A percentile compares a stretch with the other conserved stretches of the same genome.
Evolutionary conservation across 2,329 filamentous ascomycete species (phyloP).

Genomic region (Teratosphaeria destructans): DNA sequence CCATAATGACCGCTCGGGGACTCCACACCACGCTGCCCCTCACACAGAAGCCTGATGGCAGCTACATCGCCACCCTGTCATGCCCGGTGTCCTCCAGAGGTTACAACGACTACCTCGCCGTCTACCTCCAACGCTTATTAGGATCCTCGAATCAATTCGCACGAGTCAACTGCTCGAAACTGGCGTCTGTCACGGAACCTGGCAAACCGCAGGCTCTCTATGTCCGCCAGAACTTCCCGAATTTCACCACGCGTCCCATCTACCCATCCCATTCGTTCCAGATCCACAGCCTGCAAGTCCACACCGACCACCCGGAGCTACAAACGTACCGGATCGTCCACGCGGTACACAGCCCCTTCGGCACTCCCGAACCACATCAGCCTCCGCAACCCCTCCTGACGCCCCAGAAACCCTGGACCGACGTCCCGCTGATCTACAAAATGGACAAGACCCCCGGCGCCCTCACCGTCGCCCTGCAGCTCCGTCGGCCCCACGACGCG

Average conservation of each 20-base stretch:
- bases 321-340: neutral
- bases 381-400: neutral
- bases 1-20: conserved; percentile 6
- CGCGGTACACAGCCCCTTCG: neutral
- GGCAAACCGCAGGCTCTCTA: conserved; percentile 11
- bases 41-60: neutral
- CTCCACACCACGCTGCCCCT: conserved; percentile 6
- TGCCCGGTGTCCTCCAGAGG: conserved; percentile 22
- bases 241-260: neutral
- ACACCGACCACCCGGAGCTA: neutral
- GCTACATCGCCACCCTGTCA: conserved; percentile 20
- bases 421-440: neutral
- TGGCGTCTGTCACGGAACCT: conserved; percentile 4
- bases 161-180: conserved; percentile 12
- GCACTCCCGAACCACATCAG: neutral
- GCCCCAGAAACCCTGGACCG: neutral
- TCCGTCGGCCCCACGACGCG: conserved; percentile 1
- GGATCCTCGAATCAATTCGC: conserved; percentile 11
- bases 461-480: conserved; percentile 3
- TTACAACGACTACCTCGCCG: conserved; percentile 21
- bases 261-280: neutral
- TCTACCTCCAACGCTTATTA: conserved; percentile 20
- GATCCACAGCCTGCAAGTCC: neutral
- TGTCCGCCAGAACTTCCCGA: conserved; percentile 13
- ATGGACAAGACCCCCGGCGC: neutral